These are phyloP conservation scores for Protoeuglena noctilucae DNA, from an alignment of 139 green algal species.

Conservation along the genomic window DNA sequence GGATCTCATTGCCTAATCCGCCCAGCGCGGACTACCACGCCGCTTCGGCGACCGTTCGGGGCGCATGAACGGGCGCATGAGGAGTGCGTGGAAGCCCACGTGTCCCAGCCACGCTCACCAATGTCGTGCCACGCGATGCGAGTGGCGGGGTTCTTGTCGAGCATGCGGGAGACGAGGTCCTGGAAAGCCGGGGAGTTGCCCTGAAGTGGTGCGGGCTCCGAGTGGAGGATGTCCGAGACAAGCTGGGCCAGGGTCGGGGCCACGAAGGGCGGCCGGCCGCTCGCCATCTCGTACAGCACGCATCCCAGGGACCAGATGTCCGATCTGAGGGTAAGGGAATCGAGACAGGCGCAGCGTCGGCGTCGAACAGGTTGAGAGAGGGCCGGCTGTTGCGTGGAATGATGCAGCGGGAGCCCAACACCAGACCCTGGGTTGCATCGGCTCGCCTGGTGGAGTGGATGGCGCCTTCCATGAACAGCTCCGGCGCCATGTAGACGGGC, in stretches of 20 bases:
- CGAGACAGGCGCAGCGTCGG: no score
- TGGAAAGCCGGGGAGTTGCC: constrained; percentile 40
- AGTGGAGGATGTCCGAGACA: constrained; percentile 45
- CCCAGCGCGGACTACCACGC: no score
- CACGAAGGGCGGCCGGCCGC: constrained; percentile 70
- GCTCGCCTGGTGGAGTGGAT: constrained; percentile 57
- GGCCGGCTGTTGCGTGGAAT: no score
- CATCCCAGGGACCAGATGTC: constrained; percentile 88
- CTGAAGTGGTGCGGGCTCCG: constrained; percentile 29
- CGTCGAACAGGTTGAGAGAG: no score
- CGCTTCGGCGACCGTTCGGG: no score
- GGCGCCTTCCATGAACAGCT: constrained; percentile 71
- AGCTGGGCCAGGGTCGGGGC: constrained; percentile 58
- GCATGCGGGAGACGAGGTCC: constrained; percentile 48
- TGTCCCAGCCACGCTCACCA: no score
- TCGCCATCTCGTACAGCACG: constrained; percentile 79
- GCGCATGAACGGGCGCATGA: no score
- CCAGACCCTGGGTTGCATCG: no score
- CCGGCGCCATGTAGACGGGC: constrained; percentile 84
- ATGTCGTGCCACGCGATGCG: constrained; percentile 35
- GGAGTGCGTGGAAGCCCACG: no score
- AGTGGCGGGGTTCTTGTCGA: constrained; percentile 65
- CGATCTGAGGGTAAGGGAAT: no score
- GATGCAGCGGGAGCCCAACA: no score
- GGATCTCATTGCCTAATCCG: no score